Percentiles rank a stretch among this genome's conserved stretches.
Evolutionary conservation across 2,329 filamentous ascomycete genomes (phyloP).

Genomic region (Parastagonospora avenae): DNA sequence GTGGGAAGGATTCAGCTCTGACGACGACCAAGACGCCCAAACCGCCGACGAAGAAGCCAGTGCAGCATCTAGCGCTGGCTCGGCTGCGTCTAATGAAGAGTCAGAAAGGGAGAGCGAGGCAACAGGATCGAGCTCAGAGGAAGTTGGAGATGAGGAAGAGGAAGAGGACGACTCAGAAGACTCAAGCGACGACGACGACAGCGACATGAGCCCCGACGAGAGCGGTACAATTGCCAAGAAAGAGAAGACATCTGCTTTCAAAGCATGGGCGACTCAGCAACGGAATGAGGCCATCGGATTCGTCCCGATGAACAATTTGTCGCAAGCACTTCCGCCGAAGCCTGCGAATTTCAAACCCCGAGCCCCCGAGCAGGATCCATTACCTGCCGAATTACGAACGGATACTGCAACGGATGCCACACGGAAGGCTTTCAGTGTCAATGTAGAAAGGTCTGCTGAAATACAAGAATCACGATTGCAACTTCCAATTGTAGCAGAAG

Average conservation of each 20-base stretch:
- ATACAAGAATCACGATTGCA: constrained; percentile 80
- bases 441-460: constrained; percentile 70
- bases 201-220: constrained; percentile 38
- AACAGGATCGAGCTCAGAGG: constrained; percentile 29
- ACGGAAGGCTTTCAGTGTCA: constrained; percentile 77
- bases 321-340: constrained; percentile 48
- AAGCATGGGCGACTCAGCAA: constrained; percentile 87
- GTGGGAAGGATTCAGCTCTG: constrained; percentile 68
- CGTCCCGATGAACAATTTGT: constrained; percentile 53
- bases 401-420: constrained; percentile 61
- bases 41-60: constrained; percentile 30
- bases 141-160: constrained; percentile 29
- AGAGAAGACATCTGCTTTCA: constrained; percentile 73
- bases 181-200: constrained; percentile 37
- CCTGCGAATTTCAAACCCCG: constrained; percentile 71
- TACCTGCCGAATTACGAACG: constrained; percentile 68
- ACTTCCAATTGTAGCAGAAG: constrained; percentile 89
- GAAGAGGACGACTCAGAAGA: constrained; percentile 44
- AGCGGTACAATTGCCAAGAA: constrained; percentile 48
- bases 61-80: constrained; percentile 9
- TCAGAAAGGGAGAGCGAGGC: constrained; percentile 12
- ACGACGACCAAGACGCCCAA: constrained; percentile 38
- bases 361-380: constrained; percentile 70
- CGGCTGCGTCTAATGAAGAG: constrained; percentile 7
- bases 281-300: constrained; percentile 83